Evolutionary conservation across 2,329 filamentous ascomycete genomes (phyloP).

Genomic region (Decorospora gaudefroyi): DNA sequence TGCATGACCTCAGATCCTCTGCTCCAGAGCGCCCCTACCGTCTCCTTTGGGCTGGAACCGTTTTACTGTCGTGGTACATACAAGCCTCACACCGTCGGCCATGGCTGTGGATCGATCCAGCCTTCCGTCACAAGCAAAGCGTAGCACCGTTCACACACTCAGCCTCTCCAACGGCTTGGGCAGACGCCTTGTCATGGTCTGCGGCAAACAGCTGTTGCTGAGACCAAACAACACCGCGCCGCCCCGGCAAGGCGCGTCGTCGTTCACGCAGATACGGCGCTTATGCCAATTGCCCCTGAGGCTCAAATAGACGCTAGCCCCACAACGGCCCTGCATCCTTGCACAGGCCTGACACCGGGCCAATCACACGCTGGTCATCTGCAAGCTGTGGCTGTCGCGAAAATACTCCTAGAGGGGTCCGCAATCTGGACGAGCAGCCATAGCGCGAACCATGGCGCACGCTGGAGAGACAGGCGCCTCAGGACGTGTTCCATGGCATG

Average conservation of each 20-base stretch:
- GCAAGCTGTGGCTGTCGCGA: slow-evolving; percentile 20
- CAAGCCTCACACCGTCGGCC: slow-evolving; percentile 7
- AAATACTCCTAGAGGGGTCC: slow-evolving; percentile 19
- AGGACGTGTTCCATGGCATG: slow-evolving; percentile 11
- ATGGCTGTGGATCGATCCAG: slow-evolving; percentile 5
- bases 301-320: slow-evolving; percentile 34
- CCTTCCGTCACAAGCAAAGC: slow-evolving; percentile 18
- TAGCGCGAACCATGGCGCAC: slow-evolving; percentile 17
- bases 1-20: slow-evolving; percentile 40
- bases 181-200: slow-evolving; percentile 14
- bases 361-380: slow-evolving; percentile 24
- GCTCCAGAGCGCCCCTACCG: slow-evolving; percentile 27
- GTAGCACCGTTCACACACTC: slow-evolving; percentile 15
- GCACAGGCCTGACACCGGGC: slow-evolving; percentile 13
- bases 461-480: slow-evolving; percentile 6
- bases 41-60: slow-evolving; percentile 29
- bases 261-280: slow-evolving; percentile 28
- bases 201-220: slow-evolving; percentile 28
- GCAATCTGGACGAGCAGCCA: slow-evolving; percentile 13
- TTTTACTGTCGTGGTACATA: slow-evolving; percentile 35
- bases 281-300: slow-evolving; percentile 32
- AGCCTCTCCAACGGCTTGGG: slow-evolving; percentile 20
- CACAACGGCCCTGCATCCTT: slow-evolving; percentile 23
- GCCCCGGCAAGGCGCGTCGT: slow-evolving; percentile 32
- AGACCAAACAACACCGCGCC: slow-evolving; percentile 31